Evolutionary conservation across 768 basidiomycete genomes (phyloP).

Genomic region (Xanthoconium purpureum): DNA sequence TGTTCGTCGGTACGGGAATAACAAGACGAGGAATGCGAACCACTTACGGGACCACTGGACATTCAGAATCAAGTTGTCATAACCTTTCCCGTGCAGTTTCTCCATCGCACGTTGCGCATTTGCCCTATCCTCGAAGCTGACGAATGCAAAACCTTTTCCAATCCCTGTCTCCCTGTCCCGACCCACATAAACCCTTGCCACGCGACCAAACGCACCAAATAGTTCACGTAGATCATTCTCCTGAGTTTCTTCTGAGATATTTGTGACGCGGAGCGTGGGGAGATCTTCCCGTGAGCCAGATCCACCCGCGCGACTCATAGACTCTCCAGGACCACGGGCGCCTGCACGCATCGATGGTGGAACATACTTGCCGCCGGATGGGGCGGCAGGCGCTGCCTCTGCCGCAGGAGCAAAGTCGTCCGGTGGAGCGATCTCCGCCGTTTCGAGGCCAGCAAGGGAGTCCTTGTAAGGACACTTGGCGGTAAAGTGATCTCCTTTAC

Average conservation of each 20-base stretch:
- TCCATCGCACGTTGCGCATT: conserved; percentile 86
- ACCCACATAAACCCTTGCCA: conserved; percentile 90
- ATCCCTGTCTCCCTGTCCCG: conserved; percentile 91
- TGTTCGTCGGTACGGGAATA: neutral
- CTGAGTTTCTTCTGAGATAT: conserved; percentile 92
- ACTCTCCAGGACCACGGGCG: conserved; percentile 68
- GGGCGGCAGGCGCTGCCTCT: conserved; percentile 27
- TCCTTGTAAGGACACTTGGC: conserved; percentile 99
- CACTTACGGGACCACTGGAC: conserved; percentile 64
- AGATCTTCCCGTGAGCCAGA: conserved; percentile 77
- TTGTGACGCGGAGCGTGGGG: conserved; percentile 95
- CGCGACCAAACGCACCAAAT: conserved; percentile 81
- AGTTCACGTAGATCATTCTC: conserved; percentile 93
- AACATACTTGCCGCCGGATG: conserved; percentile 80
- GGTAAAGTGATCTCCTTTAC: conserved; percentile 97
- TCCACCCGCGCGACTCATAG: conserved; percentile 52
- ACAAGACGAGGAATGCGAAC: neutral
- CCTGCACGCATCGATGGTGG: conserved; percentile 87
- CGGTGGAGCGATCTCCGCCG: conserved; percentile 40
- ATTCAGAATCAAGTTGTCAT: conserved; percentile 83
- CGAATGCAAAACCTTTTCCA: conserved; percentile 96
- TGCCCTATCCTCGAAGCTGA: conserved; percentile 84
- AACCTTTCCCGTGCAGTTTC: conserved; percentile 88
- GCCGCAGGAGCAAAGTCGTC: conserved; percentile 37
- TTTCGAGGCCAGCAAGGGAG: conserved; percentile 75